A percentile compares a stretch with the other conserved stretches of the same genome.
Evolutionary conservation across 2,329 filamentous ascomycete species (phyloP).

Genomic region (Sarocladium oryzae): DNA sequence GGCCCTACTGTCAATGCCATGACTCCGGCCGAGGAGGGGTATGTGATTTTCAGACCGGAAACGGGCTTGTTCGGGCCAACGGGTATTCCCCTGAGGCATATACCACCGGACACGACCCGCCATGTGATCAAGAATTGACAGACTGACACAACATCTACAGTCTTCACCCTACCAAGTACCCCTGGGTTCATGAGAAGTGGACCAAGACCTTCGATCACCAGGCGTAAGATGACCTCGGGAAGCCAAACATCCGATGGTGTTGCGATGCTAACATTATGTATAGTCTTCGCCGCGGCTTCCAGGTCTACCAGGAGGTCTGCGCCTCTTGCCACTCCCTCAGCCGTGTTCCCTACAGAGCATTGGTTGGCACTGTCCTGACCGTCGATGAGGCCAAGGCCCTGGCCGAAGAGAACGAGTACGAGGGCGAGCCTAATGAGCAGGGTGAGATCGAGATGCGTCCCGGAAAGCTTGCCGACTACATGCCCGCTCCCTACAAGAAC

Average conservation of each 20-base stretch:
- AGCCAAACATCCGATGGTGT: not conserved
- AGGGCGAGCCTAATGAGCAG: slow-evolving; percentile 94
- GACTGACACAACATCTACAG: slow-evolving; percentile 41
- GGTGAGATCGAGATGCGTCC: slow-evolving; percentile 97
- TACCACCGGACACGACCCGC: slow-evolving; percentile 18
- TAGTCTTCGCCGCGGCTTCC: slow-evolving; percentile 96
- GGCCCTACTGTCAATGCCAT: slow-evolving; percentile 80
- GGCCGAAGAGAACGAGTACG: slow-evolving; percentile 98
- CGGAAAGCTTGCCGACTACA: slow-evolving; percentile 97
- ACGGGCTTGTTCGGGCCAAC: slow-evolving; percentile 1
- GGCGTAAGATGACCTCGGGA: slow-evolving; percentile 58
- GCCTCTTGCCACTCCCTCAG: slow-evolving; percentile 93
- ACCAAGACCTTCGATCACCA: slow-evolving; percentile 95
- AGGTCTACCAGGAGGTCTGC: slow-evolving; percentile 98
- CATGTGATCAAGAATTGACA: not conserved
- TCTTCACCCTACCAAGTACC: slow-evolving; percentile 85
- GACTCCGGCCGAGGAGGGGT: slow-evolving; percentile 97
- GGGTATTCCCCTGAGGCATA: slow-evolving; percentile 25
- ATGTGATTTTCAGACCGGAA: slow-evolving; percentile 39
- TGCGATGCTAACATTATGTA: slow-evolving; percentile 7
- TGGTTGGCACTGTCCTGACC: slow-evolving; percentile 88
- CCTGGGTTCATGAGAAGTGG: slow-evolving; percentile 91
- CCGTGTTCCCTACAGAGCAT: slow-evolving; percentile 85
- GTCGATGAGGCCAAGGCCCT: slow-evolving; percentile 96
- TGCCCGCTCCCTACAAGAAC: slow-evolving; percentile 94